A percentile compares a stretch with the other conserved stretches of the same genome.
Conservation (phyloP, 2,329 filamentous ascomycete genomes). For the Tetracladium maxilliforme region DNA sequence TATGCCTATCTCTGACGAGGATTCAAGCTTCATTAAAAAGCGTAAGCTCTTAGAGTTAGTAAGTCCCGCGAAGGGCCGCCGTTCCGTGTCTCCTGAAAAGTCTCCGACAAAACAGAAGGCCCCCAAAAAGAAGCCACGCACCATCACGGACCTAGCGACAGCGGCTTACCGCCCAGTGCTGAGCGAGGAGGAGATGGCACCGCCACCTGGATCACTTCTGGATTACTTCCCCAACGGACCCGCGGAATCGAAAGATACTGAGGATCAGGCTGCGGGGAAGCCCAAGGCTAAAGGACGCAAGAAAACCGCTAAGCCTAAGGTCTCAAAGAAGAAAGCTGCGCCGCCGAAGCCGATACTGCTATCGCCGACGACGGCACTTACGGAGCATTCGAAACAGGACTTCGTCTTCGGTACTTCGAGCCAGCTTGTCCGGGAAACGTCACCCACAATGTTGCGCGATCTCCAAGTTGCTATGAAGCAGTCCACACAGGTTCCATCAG, state of each 20-base stretch:
- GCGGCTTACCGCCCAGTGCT: constrained; percentile 42
- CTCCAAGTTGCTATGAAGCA: constrained; percentile 45
- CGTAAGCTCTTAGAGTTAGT: constrained; percentile 40
- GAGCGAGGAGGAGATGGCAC: constrained; percentile 12
- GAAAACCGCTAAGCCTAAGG: constrained; percentile 7
- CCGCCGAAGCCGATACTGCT: constrained; percentile 36
- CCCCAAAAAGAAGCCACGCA: constrained; percentile 55
- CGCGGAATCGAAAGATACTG: no score
- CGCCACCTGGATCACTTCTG: constrained; percentile 23
- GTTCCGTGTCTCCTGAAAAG: constrained; percentile 10
- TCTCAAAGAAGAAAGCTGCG: constrained; percentile 15
- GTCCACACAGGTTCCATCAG: constrained; percentile 31
- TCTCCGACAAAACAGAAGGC: constrained; percentile 32
- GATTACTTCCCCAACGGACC: constrained; percentile 26
- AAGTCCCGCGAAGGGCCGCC: constrained; percentile 14
- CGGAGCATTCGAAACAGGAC: constrained; percentile 52
- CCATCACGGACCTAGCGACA: constrained; percentile 65
- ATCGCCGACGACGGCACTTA: constrained; percentile 54
- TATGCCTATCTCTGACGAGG: constrained; percentile 8
- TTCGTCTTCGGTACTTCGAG: constrained; percentile 80
- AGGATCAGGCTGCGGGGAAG: constrained; percentile 14
- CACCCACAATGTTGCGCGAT: constrained; percentile 47
- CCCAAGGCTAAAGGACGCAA: constrained; percentile 5
- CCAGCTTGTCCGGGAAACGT: constrained; percentile 61
- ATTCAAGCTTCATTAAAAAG: constrained; percentile 28